These are phyloP conservation scores for Escovopsis sp. DNA, from an alignment of 2,329 filamentous ascomycete species.

Conservation along the genomic window DNA sequence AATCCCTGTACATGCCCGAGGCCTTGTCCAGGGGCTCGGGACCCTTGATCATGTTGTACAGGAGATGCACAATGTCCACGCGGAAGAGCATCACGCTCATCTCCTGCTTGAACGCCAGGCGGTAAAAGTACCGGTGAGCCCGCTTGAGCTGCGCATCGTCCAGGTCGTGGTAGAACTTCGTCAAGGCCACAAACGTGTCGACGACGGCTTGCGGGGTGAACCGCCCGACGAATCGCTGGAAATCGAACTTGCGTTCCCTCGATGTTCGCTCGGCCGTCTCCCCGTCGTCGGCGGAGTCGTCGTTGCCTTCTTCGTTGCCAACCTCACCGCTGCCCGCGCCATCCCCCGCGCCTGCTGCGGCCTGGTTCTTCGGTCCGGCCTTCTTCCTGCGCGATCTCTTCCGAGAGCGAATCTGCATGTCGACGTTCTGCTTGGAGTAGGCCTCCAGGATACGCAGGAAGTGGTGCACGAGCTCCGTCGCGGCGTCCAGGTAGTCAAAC, in stretches of 20 bases:
- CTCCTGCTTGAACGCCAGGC: constrained; percentile 88
- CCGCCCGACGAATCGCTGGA: constrained; percentile 63
- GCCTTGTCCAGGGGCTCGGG: constrained; percentile 58
- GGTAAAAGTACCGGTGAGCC: constrained; percentile 85
- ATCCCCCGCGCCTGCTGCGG: constrained; percentile 19
- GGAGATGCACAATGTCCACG: constrained; percentile 75
- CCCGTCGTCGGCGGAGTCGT: constrained; percentile 59
- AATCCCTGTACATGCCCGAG: constrained; percentile 63
- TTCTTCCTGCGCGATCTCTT: constrained; percentile 57
- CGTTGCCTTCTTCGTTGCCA: constrained; percentile 43
- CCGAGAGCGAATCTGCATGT: constrained; percentile 81
- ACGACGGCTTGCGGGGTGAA: constrained; percentile 77
- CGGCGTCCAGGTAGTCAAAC: constrained; percentile 83
- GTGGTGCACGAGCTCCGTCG: constrained; percentile 80
- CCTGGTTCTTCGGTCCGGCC: constrained; percentile 20
- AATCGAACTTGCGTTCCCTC: constrained; percentile 87
- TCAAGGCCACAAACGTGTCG: constrained; percentile 75
- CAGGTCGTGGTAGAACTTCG: constrained; percentile 68
- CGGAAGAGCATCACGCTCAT: constrained; percentile 79
- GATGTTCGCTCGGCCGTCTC: constrained; percentile 54
- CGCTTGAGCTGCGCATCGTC: constrained; percentile 71
- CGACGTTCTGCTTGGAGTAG: constrained; percentile 88
- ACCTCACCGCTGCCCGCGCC: constrained; percentile 37
- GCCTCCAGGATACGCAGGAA: constrained; percentile 84
- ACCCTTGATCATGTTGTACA: constrained; percentile 86